Conservation (phyloP, 768 basidiomycete genomes). For the Kwoniella europaea region DNA sequence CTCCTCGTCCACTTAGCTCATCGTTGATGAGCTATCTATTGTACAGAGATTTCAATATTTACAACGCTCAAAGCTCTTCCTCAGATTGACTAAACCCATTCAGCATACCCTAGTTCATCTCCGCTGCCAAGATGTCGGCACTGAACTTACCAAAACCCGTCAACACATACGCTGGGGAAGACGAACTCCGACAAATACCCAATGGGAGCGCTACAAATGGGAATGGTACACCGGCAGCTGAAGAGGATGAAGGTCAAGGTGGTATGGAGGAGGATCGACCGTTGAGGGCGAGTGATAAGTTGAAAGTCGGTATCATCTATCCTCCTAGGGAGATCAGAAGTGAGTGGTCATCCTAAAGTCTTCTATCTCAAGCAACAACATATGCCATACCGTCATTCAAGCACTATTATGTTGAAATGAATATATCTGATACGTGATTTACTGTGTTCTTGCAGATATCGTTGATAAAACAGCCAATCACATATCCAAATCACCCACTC, state of each 20-base stretch:
- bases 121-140: conserved; percentile 34
- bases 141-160: conserved; percentile 56
- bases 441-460: conserved; percentile 66
- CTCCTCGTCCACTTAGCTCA: not conserved
- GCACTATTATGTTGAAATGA: not conserved
- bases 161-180: conserved; percentile 50
- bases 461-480: conserved; percentile 93
- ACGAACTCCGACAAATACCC: conserved; percentile 39
- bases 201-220: conserved; percentile 31
- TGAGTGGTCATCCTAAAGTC: conserved; percentile 58
- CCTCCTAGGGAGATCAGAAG: conserved; percentile 96
- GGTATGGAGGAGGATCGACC: conserved; percentile 60
- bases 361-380: too few species aligned
- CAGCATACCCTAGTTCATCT: conserved; percentile 3
- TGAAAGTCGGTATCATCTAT: conserved; percentile 84
- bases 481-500: conserved; percentile 91
- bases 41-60: not conserved
- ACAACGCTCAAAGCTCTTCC: not conserved
- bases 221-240: conserved; percentile 35
- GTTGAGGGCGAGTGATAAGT: conserved; percentile 61
- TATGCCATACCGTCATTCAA: not conserved
- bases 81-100: not conserved
- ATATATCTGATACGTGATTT: conserved; percentile 24
- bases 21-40: not conserved
- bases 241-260: conserved; percentile 60